Base-by-base conservation (phyloP, 1,139 yeast genomes). In the Taphrina wiesneri region DNA sequence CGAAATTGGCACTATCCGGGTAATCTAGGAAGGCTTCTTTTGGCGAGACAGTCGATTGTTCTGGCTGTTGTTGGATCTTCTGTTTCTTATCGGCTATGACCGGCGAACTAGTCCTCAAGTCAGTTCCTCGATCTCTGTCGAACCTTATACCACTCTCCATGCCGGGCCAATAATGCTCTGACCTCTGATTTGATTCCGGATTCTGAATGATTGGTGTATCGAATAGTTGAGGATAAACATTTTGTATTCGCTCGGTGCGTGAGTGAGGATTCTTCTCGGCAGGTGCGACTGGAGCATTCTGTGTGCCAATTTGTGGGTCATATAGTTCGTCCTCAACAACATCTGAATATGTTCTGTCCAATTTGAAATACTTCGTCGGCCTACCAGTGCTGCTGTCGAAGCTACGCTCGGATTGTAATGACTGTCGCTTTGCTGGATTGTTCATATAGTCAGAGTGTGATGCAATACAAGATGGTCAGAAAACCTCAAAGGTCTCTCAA, bases 311-410 rank as follows among this genome's bases (percentile, higher is more conserved):
- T 64, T 52, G 23, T 68, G 63, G 26, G 19, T 52, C 46, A 56
- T 71, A 71, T 7, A 71, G 68, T 63, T 71, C 73, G 63, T 71
- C 73, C 54, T 71, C 73, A 34, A 71, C 68, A n/a, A 71, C 73
- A 63, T 71, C 73, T 3, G 73, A 70, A 28, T 70, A 69, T 7
- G 73, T 71, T 19, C 73, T 65, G 36, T 70, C 70, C 11, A 71
- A 67, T 60, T 70, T 71, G 41, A 71, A 73, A 47, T 70, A 70
- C 54, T 69, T 70, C 15, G 56, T 52, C 32, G 64, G 57, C 21
- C 64, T 54, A 11, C 57, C 56, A 6, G 36, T 53, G 23, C 54
- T 34, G 30, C 51, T 36, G 43, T 60, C 64, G 23, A 39, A 60
- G 51, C 57, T 49, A 6, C 64, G 56, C 41, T 60, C 59, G n/a